These are phyloP conservation scores for Zygoascus biomembranicola DNA, from an alignment of 805 yeast species.

Conservation along the genomic window DNA sequence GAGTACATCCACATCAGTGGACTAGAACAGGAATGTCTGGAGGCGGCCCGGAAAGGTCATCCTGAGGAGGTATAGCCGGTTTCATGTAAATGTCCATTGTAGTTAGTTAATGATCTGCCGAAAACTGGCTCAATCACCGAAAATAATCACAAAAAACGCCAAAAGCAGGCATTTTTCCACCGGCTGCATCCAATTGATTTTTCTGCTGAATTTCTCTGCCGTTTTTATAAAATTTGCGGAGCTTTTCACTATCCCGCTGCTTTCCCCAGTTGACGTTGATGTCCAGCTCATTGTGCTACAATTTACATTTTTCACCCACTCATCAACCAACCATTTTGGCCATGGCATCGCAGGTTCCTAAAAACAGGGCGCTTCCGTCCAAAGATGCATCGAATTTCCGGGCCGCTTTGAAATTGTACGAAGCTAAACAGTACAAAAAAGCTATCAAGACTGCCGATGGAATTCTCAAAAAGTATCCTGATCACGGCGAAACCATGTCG, in stretches of 20 bases:
- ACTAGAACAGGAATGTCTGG: conserved; percentile 58
- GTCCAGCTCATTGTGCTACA: too few relatives aligned
- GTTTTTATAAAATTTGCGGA: too few relatives aligned
- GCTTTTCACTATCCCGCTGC: too few relatives aligned
- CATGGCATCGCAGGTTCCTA: conserved; percentile 15
- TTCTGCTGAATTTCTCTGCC: too few relatives aligned
- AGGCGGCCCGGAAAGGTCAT: conserved; percentile 71
- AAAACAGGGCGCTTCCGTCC: conserved; percentile 26
- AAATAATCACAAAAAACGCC: too few relatives aligned
- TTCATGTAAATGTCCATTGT: too few relatives aligned
- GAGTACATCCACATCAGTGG: conserved; percentile 80
- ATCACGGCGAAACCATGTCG: conserved; percentile 73
- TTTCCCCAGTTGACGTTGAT: too few relatives aligned
- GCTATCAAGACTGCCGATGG: conserved; percentile 69
- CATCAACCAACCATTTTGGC: background rate
- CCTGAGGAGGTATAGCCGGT: background rate
- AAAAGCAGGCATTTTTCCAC: too few relatives aligned
- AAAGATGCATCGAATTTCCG: conserved; percentile 74
- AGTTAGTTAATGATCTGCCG: too few relatives aligned
- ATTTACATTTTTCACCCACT: background rate
- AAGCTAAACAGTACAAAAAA: conserved; percentile 78
- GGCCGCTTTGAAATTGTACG: conserved; percentile 77
- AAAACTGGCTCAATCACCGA: too few relatives aligned
- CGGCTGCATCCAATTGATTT: too few relatives aligned
- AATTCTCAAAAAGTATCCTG: conserved; percentile 64